phyloP scores from a whole-genome alignment of 2,329 filamentous ascomycete species.

The Diaporthe sp. region DNA sequence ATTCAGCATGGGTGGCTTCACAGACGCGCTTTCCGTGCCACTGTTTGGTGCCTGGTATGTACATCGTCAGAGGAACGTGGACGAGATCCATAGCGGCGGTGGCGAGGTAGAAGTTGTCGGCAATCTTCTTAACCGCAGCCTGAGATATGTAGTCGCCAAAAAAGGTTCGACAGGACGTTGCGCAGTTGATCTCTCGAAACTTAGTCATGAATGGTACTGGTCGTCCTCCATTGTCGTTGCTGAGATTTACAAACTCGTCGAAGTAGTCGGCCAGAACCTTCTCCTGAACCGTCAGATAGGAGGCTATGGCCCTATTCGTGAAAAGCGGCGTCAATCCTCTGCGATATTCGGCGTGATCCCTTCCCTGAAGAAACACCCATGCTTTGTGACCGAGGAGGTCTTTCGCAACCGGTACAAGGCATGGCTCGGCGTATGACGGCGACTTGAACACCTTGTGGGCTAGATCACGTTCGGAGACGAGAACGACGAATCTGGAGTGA shows the following conservation, averaged over 20 bases:
- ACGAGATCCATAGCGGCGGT: conserved; percentile 83
- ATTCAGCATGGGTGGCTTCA: conserved; percentile 77
- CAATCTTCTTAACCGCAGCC: conserved; percentile 77
- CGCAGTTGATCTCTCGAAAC: conserved; percentile 83
- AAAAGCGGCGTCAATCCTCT: conserved; percentile 81
- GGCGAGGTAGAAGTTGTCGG: conserved; percentile 82
- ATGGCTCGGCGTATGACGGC: conserved; percentile 78
- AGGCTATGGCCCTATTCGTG: conserved; percentile 75
- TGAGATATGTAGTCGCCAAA: conserved; percentile 83
- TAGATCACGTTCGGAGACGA: conserved; percentile 81
- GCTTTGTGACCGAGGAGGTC: conserved; percentile 78
- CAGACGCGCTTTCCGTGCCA: conserved; percentile 83
- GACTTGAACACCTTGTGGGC: conserved; percentile 87
- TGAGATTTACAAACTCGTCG: conserved; percentile 69
- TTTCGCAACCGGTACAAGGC: conserved; percentile 79
- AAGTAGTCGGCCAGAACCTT: conserved; percentile 79
- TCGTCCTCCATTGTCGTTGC: conserved; percentile 60
- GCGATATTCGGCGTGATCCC: conserved; percentile 80
- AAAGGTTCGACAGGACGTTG: conserved; percentile 81
- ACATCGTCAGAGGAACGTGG: conserved; percentile 77
- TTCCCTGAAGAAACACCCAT: conserved; percentile 85
- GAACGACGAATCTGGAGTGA: conserved; percentile 76
- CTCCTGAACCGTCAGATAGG: conserved; percentile 79
- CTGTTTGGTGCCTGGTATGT: conserved; percentile 79
- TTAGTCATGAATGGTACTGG: conserved; percentile 75